These are phyloP conservation scores for Artemisia tridentata DNA, from an alignment of 129 eudicot genomes.

Conservation along the genomic window DNA sequence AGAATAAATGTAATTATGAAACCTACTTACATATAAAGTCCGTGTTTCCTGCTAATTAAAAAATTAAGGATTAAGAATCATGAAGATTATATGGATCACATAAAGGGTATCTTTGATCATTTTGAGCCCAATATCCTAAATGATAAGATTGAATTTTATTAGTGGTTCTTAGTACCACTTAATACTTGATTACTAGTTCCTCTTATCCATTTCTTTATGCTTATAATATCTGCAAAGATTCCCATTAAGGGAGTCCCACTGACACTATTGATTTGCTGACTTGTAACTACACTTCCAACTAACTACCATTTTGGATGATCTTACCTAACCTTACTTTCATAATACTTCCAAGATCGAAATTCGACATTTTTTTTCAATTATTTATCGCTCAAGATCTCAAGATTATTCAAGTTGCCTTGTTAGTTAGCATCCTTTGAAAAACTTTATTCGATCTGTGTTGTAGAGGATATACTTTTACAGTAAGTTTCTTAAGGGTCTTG, in stretches of 20 bases:
- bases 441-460: too few species aligned
- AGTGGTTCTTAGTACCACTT: constrained; percentile 13
- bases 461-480: too few species aligned
- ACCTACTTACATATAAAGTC: background rate
- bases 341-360: background rate
- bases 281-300: constrained; percentile 36
- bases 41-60: background rate
- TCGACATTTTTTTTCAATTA: background rate
- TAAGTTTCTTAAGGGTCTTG: too few species aligned
- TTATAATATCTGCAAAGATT: constrained; percentile 28
- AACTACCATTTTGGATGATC: constrained; percentile 24
- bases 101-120: background rate
- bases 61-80: background rate
- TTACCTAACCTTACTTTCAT: constrained; percentile 23
- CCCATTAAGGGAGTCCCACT: constrained; percentile 30
- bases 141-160: constrained; percentile 23
- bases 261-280: constrained; percentile 35
- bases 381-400: too few species aligned
- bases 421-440: too few species aligned
- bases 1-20: background rate
- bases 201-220: constrained; percentile 21
- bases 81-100: constrained; percentile 1
- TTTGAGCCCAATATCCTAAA: constrained; percentile 18
- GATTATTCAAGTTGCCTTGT: too few species aligned
- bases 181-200: constrained; percentile 11